Evolutionary conservation across 2,329 filamentous ascomycete species (phyloP).

Genomic region (Coniochaeta pulveracea): DNA sequence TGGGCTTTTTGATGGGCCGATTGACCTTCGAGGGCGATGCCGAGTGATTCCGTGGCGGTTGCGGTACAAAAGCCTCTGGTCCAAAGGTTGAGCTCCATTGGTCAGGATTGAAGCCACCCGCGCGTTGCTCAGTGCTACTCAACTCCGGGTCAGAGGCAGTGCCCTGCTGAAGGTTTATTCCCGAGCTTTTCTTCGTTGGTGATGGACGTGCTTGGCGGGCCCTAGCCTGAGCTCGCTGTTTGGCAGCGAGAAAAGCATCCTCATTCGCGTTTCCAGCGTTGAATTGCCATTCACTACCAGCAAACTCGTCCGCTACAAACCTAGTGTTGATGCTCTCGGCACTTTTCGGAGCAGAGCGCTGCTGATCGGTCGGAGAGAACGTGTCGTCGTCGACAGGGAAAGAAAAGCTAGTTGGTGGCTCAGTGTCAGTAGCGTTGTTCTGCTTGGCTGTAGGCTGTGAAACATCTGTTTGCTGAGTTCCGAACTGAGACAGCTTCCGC

Average conservation of each 20-base stretch:
- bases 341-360: conserved; percentile 36
- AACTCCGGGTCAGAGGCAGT: conserved; percentile 5
- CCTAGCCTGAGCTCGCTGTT: conserved; percentile 24
- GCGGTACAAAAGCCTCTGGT: conserved; percentile 41
- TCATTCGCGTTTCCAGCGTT: conserved; percentile 32
- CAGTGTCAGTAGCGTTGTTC: conserved; percentile 10
- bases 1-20: conserved; percentile 47
- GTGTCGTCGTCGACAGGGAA: conserved; percentile 32
- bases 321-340: conserved; percentile 51
- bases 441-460: conserved; percentile 7
- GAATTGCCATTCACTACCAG: conserved; percentile 34
- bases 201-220: conserved; percentile 28
- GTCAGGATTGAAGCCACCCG: conserved; percentile 34
- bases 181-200: conserved; percentile 18
- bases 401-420: conserved; percentile 33
- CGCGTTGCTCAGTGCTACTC: conserved; percentile 10
- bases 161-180: not conserved
- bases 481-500: conserved; percentile 1
- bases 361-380: conserved; percentile 23
- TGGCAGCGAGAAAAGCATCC: conserved; percentile 15
- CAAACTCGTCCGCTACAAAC: conserved; percentile 39
- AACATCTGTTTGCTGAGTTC: no score
- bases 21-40: conserved; percentile 31
- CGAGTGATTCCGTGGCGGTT: conserved; percentile 23
- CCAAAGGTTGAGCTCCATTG: conserved; percentile 44